Conservation (phyloP, 2,329 filamentous ascomycete genomes). For the Hypoxylon sp. region DNA sequence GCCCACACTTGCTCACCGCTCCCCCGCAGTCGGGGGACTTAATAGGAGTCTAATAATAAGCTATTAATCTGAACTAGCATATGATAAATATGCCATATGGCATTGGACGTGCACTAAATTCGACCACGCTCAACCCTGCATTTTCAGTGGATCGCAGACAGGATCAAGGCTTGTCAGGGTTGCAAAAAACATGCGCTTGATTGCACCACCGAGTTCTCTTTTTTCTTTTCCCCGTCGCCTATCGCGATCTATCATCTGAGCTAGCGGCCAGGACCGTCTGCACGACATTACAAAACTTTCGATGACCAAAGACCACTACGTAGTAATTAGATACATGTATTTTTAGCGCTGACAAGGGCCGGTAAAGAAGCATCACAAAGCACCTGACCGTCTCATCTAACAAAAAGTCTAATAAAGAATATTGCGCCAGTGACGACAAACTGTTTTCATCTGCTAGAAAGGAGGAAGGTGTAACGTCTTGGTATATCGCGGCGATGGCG, state of each 20-base stretch:
- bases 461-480: slow-evolving; percentile 2
- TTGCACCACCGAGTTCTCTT: slow-evolving; percentile 20
- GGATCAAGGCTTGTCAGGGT: slow-evolving; percentile 26
- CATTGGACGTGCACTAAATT: slow-evolving; percentile 13
- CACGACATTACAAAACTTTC: slow-evolving; percentile 39
- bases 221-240: slow-evolving; percentile 3
- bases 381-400: slow-evolving; percentile 11
- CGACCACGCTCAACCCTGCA: slow-evolving; percentile 20
- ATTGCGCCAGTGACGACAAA: slow-evolving; percentile 9
- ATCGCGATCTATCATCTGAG: slow-evolving; percentile 24
- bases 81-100: slow-evolving; percentile 2
- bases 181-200: slow-evolving; percentile 8
- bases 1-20: slow-evolving; percentile 17
- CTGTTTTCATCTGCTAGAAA: neutral
- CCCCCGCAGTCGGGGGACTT: slow-evolving; percentile 35
- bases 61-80: slow-evolving; percentile 8
- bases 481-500: slow-evolving; percentile 61
- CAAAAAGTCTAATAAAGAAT: slow-evolving; percentile 13
- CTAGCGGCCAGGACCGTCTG: slow-evolving; percentile 31
- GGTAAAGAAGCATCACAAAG: slow-evolving; percentile 14
- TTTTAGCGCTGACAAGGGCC: slow-evolving; percentile 17
- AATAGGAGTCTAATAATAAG: slow-evolving; percentile 24
- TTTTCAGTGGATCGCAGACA: slow-evolving; percentile 15
- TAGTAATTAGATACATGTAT: slow-evolving; percentile 1
- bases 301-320: slow-evolving; percentile 9